Evolutionary conservation across 352 stramenopile genomes (phyloP).

Genomic region (Globisporangium okanoganense): DNA sequence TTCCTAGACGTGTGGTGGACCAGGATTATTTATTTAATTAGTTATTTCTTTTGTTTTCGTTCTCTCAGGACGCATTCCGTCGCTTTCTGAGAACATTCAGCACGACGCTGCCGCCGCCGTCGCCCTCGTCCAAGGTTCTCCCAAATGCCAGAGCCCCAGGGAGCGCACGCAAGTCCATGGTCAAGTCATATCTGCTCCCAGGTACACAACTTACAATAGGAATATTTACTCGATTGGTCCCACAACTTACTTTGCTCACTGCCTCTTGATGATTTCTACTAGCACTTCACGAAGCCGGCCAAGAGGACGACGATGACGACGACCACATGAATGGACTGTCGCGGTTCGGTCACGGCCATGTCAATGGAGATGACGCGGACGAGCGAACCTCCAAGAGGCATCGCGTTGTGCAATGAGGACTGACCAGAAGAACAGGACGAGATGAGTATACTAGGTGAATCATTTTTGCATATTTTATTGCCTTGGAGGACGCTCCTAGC

Average conservation of each 20-base stretch:
- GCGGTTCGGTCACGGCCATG: neutral
- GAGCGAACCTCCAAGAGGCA: constrained; percentile 2
- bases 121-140: constrained; percentile 62
- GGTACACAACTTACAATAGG: neutral
- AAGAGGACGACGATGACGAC: neutral
- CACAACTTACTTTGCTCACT: neutral
- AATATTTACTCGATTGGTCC: neutral
- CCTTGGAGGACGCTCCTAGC: neutral
- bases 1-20: neutral
- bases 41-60: neutral
- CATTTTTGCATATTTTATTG: neutral
- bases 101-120: constrained; percentile 58
- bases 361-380: neutral
- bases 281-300: neutral
- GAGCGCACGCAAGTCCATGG: constrained; percentile 1
- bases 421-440: neutral
- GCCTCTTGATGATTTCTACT: neutral
- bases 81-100: constrained; percentile 58
- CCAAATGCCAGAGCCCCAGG: neutral
- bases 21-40: neutral
- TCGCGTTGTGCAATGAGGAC: neutral
- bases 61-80: constrained; percentile 48
- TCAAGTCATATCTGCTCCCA: constrained; percentile 5
- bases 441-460: neutral
- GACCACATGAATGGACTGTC: neutral